phyloP scores from a whole-genome alignment of 73 alveolate species.

The Loxodes magnus region DNA sequence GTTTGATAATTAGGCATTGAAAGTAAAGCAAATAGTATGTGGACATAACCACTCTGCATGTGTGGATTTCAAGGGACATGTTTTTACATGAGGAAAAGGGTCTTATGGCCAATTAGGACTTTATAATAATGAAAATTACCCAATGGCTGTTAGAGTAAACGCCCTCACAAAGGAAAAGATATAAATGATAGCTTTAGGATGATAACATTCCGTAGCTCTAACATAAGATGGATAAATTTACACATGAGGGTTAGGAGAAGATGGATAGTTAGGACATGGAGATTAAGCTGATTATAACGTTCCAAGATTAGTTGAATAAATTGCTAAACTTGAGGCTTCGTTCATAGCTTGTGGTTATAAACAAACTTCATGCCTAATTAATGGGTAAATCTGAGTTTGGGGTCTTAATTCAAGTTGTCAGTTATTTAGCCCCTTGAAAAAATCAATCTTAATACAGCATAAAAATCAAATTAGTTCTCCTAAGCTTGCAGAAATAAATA shows the following conservation, averaged over 20 bases:
- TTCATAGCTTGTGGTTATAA: too few relatives aligned
- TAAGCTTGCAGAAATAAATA: too few relatives aligned
- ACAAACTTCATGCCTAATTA: too few relatives aligned
- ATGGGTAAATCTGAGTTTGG: too few relatives aligned
- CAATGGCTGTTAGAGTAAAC: not conserved
- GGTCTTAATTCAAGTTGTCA: too few relatives aligned
- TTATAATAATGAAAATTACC: conserved; percentile 27
- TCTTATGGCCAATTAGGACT: conserved; percentile 83
- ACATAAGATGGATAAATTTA: conserved; percentile 59
- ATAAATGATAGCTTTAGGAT: conserved; percentile 59
- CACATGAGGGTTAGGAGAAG: conserved; percentile 95
- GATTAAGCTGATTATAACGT: conserved; percentile 39
- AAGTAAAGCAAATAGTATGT: conserved; percentile 26
- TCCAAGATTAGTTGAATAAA: conserved; percentile 22
- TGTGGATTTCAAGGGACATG: conserved; percentile 58
- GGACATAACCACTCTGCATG: conserved; percentile 96
- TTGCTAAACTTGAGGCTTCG: too few relatives aligned
- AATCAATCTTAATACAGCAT: too few relatives aligned
- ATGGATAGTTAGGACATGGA: conserved; percentile 93
- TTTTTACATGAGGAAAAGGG: conserved; percentile 93
- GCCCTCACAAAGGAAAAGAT: conserved; percentile 1
- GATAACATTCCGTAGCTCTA: conserved; percentile 80
- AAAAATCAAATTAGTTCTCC: too few relatives aligned
- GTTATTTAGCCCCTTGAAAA: too few relatives aligned
- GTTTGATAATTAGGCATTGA: not conserved